Evolutionary conservation across 371 early-diverging fungal genomes (phyloP).

Genomic region (Dinochytrium kinnereticum): DNA sequence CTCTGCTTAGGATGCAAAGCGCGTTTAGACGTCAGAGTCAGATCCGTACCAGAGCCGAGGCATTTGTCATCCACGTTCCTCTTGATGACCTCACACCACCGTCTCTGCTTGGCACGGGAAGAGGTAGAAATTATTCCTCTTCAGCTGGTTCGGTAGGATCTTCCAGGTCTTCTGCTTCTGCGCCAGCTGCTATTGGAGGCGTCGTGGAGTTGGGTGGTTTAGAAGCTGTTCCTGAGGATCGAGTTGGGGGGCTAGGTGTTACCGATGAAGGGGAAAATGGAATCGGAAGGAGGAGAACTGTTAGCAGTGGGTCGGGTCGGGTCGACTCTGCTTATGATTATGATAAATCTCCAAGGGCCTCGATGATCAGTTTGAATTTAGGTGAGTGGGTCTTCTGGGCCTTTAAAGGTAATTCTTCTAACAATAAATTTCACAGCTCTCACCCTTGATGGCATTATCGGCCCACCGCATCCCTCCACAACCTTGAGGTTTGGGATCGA

Average conservation of each 20-base stretch:
- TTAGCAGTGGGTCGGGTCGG: constrained; percentile 1
- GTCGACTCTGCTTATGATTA: constrained; percentile 17
- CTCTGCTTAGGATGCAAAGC: constrained; percentile 29
- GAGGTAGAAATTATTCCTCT: neutral
- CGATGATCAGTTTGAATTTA: constrained; percentile 20
- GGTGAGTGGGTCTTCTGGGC: neutral
- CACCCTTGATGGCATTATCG: constrained; percentile 21
- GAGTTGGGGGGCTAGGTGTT: neutral
- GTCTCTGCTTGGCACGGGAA: constrained; percentile 11
- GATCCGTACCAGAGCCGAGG: constrained; percentile 28
- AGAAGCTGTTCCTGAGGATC: neutral
- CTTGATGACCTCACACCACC: constrained; percentile 29
- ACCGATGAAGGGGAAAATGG: neutral
- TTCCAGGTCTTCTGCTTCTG: neutral
- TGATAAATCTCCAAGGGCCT: constrained; percentile 8
- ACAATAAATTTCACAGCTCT: constrained; percentile 19
- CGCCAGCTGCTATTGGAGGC: no score
- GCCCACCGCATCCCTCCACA: constrained; percentile 20
- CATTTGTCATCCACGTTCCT: constrained; percentile 36
- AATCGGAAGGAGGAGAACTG: neutral
- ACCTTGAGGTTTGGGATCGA: constrained; percentile 29
- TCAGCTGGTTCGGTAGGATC: neutral
- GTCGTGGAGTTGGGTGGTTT: no score
- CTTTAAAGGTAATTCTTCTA: neutral
- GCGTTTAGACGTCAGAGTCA: constrained; percentile 31